Conservation (phyloP, 179 eudicot species). For the Silene vulgaris region DNA sequence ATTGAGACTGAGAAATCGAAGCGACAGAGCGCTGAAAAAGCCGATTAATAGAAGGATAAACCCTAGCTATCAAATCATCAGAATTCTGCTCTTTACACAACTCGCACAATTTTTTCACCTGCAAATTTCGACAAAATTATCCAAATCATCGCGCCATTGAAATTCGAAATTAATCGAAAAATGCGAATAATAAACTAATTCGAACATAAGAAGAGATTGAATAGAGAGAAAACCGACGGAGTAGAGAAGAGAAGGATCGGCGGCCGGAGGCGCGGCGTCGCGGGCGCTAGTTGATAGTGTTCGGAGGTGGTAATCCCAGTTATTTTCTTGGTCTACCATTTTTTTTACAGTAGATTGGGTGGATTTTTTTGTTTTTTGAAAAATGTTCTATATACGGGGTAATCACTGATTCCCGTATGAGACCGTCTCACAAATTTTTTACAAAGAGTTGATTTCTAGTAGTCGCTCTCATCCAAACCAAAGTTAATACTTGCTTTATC, state of each 20-base stretch:
- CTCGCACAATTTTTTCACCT: conserved; percentile 74
- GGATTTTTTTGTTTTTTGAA: no score
- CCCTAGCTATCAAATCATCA: conserved; percentile 85
- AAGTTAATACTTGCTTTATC: no score
- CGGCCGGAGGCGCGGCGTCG: conserved; percentile 66
- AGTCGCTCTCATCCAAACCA: no score
- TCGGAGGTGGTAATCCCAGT: conserved; percentile 68
- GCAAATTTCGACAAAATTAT: not conserved
- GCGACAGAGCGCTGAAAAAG: conserved; percentile 83
- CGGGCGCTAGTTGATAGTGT: conserved; percentile 60
- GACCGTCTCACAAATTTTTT: not conserved
- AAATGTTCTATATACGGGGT: no score
- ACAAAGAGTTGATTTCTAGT: no score
- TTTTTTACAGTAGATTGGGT: not conserved
- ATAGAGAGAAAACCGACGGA: conserved; percentile 43
- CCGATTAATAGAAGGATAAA: conserved; percentile 73
- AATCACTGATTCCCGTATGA: no score
- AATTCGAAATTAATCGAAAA: not conserved
- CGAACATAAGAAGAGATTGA: no score
- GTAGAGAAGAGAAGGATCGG: conserved; percentile 69
- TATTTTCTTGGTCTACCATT: conserved; percentile 42
- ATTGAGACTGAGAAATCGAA: conserved; percentile 62
- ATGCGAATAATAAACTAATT: not conserved
- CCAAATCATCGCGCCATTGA: not conserved
- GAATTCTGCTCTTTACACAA: conserved; percentile 74